phyloP scores from a whole-genome alignment of 106 monocot species.

The Platanthera guangdongensis region DNA sequence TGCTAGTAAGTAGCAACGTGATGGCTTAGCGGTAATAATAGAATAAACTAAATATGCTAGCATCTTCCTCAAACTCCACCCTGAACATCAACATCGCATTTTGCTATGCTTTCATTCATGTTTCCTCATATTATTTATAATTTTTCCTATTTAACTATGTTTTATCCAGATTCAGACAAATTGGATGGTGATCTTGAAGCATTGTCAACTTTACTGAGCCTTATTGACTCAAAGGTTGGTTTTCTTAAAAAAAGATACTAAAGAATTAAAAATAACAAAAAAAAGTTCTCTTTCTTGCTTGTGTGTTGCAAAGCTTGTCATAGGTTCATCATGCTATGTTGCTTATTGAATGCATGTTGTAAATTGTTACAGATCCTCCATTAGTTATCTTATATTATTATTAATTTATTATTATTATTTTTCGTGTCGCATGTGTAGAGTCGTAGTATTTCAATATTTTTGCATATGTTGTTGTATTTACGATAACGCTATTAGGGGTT shows the following conservation, averaged over 20 bases:
- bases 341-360: background rate
- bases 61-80: background rate
- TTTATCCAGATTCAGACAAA: slow-evolving; percentile 6
- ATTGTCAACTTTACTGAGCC: background rate
- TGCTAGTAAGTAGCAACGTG: too few species aligned
- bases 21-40: too few species aligned
- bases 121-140: background rate
- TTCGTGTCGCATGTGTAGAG: too few species aligned
- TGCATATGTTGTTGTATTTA: too few species aligned
- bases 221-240: slow-evolving; percentile 3
- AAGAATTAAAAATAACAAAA: background rate
- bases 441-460: too few species aligned
- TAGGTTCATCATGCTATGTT: background rate
- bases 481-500: too few species aligned
- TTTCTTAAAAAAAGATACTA: background rate
- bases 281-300: background rate
- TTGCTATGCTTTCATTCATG: background rate
- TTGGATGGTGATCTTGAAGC: slow-evolving; percentile 2
- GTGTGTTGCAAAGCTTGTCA: background rate
- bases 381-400: too few species aligned
- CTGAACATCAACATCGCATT: background rate
- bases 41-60: too few species aligned
- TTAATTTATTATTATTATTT: too few species aligned
- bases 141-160: background rate
- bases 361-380: too few species aligned